Base-by-base conservation (phyloP, 2,329 filamentous ascomycete species). In the Aureobasidium sp. region DNA sequence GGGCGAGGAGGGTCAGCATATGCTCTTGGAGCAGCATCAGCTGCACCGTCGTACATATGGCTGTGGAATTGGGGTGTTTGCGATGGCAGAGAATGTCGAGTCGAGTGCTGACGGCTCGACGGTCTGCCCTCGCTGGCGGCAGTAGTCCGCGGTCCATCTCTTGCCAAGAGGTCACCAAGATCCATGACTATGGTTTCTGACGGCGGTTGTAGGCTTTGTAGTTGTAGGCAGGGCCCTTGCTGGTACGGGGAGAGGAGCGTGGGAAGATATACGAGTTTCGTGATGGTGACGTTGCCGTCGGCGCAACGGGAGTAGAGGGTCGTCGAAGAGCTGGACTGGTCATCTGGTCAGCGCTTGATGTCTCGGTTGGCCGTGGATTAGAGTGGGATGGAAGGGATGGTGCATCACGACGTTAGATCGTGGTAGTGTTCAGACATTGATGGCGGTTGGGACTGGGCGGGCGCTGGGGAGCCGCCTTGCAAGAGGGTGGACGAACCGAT, bases 91-190 rank as follows among this genome's bases (percentile, higher is more conserved):
- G 62, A 52, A 55, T 74, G 68, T 22, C 74, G 70, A 45, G 71
- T 71, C 60, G 69, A 64, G 63, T 75, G 71, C 65, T 71, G 72
- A 63, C 74, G 72, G 59, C 63, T 67, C 61, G 70, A 68, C 62
- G 67, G 70, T 57, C 66, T 69, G 44, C 62, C 67, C 63, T 71
- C 70, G 44, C 49, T 61, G 62, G 49, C 58, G 57, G 60, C 64
- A 14, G 27, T 34, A 27, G 22, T 31, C 45, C 56, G 62, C 51
- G 67, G 64, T 52, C 48, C 63, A 59, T 68, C 65, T 37, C 65
- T 65, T 39, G 60, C 64, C 31, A 75, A 63, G 64, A 75, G 73
- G 63, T 69, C 72, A 31, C 70, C 71, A 61, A 74, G 66, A 64
- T 76, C 71, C 74, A 76, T 76, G 39, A 58, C 47, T 17, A 15